A percentile compares a stretch with the other conserved stretches of the same genome.
phyloP scores from a whole-genome alignment of 106 monocot genomes.

The Dactylorhiza incarnata region DNA sequence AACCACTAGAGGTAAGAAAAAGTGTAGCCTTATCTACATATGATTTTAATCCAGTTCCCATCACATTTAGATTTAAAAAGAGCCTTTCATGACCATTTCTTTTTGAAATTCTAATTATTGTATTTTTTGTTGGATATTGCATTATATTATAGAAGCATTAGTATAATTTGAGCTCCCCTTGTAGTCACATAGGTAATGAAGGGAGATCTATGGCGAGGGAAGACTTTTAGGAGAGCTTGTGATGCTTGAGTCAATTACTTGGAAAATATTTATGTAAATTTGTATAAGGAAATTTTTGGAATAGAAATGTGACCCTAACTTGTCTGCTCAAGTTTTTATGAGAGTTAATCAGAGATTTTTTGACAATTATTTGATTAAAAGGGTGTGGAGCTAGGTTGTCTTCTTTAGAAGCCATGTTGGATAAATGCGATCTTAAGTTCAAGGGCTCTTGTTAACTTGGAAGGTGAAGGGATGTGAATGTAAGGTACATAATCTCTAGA shows the following conservation, averaged over 20 bases:
- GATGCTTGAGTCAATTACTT: background rate
- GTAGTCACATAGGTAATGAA: background rate
- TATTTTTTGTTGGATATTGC: background rate
- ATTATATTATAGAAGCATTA: background rate
- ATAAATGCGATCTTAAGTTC: background rate
- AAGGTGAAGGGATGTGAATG: background rate
- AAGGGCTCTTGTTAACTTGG: background rate
- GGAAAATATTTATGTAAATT: background rate
- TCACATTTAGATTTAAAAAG: background rate
- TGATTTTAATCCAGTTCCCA: background rate
- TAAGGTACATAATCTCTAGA: background rate
- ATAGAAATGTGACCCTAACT: background rate
- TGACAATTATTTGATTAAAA: background rate
- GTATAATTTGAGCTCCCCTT: background rate
- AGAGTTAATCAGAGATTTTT: background rate
- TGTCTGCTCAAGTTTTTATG: background rate
- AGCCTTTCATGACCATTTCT: background rate
- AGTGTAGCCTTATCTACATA: background rate
- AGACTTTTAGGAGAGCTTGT: background rate
- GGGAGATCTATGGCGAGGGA: background rate
- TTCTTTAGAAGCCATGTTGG: background rate
- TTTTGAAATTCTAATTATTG: background rate
- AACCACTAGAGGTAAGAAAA: background rate
- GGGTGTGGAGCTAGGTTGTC: background rate
- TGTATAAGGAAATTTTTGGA: background rate